Evolutionary conservation across 441 rosid genomes (phyloP).

Genomic region (Populus trichocarpa): DNA sequence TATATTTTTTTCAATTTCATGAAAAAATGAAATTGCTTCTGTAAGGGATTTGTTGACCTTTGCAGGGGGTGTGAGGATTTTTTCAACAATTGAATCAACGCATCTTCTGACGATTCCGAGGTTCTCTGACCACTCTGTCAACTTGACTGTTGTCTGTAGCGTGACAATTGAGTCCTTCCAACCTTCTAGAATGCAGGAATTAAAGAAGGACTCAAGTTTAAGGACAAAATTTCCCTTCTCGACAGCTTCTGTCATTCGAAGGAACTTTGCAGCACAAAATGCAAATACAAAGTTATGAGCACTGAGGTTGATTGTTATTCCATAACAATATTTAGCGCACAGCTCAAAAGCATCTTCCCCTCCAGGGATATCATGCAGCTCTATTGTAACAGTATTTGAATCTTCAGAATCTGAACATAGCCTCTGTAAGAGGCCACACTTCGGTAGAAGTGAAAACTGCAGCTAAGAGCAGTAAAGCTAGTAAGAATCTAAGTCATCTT

Average conservation of each 20-base stretch:
- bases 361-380: constrained; percentile 89
- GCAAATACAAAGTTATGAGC: constrained; percentile 84
- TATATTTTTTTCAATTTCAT: not conserved
- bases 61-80: constrained; percentile 65
- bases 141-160: constrained; percentile 59
- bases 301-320: constrained; percentile 78
- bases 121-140: constrained; percentile 89
- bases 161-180: constrained; percentile 91
- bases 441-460: constrained; percentile 85
- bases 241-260: constrained; percentile 79
- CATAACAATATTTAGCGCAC: constrained; percentile 94
- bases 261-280: constrained; percentile 89
- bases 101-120: constrained; percentile 84
- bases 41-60: constrained; percentile 40
- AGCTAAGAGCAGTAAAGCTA: constrained; percentile 37
- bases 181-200: constrained; percentile 85
- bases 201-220: constrained; percentile 90
- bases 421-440: constrained; percentile 72
- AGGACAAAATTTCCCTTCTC: constrained; percentile 75
- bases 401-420: constrained; percentile 51
- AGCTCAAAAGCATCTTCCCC: constrained; percentile 93
- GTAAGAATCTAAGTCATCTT: not conserved
- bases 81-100: constrained; percentile 75
- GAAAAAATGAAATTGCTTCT: not conserved
- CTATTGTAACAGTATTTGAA: constrained; percentile 47